A percentile compares a stretch with the other conserved stretches of the same genome.
phyloP scores from a whole-genome alignment of 1,284 basidiomycete genomes.

The Puccinia sorghi region DNA sequence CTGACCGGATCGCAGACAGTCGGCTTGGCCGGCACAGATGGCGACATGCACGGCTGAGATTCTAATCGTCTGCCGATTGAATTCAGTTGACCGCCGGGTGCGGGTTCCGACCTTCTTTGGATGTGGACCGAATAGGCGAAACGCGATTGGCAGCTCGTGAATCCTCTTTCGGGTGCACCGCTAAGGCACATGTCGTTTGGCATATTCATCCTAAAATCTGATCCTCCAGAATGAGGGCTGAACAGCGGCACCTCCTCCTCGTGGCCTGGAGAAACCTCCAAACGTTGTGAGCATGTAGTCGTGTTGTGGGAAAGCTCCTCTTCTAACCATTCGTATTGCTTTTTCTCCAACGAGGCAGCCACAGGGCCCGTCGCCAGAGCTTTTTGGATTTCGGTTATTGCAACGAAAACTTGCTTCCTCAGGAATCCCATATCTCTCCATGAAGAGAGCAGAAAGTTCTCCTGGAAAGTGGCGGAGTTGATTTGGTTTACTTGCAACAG shows the following conservation, averaged over 20 bases:
- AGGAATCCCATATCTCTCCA: constrained; percentile 55
- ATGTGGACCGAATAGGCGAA: neutral
- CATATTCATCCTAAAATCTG: neutral
- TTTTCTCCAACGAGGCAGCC: constrained; percentile 10
- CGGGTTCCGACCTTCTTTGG: neutral
- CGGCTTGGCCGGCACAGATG: neutral
- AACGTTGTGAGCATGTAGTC: neutral
- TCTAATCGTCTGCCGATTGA: neutral
- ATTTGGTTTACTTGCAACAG: constrained; percentile 55
- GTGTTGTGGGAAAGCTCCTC: neutral
- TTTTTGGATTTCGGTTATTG: constrained; percentile 56
- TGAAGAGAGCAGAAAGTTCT: constrained; percentile 55
- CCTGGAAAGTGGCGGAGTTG: constrained; percentile 55
- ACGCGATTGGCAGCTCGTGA: neutral
- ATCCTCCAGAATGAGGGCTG: constrained; percentile 5
- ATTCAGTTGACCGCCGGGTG: neutral
- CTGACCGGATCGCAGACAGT: neutral
- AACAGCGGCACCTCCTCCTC: constrained; percentile 15
- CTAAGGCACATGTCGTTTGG: neutral
- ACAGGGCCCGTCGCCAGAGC: constrained; percentile 6
- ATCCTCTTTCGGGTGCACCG: neutral
- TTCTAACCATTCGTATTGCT: constrained; percentile 29
- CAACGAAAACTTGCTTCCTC: constrained; percentile 54
- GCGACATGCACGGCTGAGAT: neutral
- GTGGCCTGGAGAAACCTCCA: neutral